These are phyloP conservation scores for Torrubiella hemipterigena DNA, from an alignment of 2,329 filamentous ascomycete species.

Conservation along the genomic window DNA sequence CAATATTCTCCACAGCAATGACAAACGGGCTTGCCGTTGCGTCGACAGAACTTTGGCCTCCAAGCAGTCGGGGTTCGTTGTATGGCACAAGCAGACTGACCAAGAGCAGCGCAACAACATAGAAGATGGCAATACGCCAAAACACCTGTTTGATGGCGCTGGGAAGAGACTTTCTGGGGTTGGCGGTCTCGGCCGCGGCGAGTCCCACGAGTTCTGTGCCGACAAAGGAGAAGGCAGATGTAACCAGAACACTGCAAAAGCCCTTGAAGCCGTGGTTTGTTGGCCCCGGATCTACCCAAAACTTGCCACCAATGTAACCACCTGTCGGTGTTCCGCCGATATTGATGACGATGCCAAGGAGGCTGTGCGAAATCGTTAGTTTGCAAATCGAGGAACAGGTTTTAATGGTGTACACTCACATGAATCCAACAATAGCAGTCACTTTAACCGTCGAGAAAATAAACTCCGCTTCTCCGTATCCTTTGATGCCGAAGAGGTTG, in stretches of 20 bases:
- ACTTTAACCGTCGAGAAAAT: slow-evolving; percentile 13
- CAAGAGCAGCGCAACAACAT: slow-evolving; percentile 30
- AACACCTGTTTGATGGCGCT: slow-evolving; percentile 36
- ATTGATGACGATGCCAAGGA: slow-evolving; percentile 18
- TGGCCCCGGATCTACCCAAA: slow-evolving; percentile 29
- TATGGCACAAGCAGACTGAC: slow-evolving; percentile 31
- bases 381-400: not conserved
- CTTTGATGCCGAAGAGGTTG: slow-evolving; percentile 14
- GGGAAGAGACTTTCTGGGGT: slow-evolving; percentile 35
- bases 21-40: slow-evolving; percentile 44
- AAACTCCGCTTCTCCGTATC: slow-evolving; percentile 15
- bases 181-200: slow-evolving; percentile 37
- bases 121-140: slow-evolving; percentile 37
- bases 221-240: slow-evolving; percentile 40
- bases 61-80: slow-evolving; percentile 24
- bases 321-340: slow-evolving; percentile 23
- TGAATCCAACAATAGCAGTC: slow-evolving; percentile 13
- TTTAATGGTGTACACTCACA: slow-evolving; percentile 7
- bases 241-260: slow-evolving; percentile 39
- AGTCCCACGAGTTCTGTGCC: slow-evolving; percentile 42
- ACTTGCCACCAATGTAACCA: slow-evolving; percentile 15
- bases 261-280: slow-evolving; percentile 34
- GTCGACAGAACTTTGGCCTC: slow-evolving; percentile 21
- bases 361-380: slow-evolving; percentile 1
- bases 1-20: slow-evolving; percentile 42